phyloP scores from a whole-genome alignment of 1,284 basidiomycete genomes.

The Sporisorium graminicola region DNA sequence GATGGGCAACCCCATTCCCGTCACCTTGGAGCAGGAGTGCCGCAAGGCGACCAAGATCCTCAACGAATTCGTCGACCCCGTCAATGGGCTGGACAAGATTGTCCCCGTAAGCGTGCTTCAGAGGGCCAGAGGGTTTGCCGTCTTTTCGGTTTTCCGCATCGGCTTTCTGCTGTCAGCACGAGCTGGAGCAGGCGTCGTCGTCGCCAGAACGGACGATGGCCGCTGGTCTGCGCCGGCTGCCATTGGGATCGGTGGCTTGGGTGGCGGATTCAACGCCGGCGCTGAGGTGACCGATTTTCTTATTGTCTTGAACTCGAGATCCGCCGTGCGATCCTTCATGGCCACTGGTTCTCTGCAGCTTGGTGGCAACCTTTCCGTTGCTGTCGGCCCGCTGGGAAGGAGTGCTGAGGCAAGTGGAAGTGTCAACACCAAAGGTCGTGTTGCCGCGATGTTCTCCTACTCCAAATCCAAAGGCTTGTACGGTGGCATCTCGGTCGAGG shows the following conservation, averaged over 20 bases:
- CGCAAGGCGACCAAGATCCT: slow-evolving; percentile 72
- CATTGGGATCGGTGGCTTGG: slow-evolving; percentile 85
- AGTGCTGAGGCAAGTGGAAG: slow-evolving; percentile 93
- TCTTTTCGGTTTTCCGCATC: slow-evolving; percentile 72
- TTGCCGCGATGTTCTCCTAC: slow-evolving; percentile 91
- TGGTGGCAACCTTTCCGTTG: slow-evolving; percentile 75
- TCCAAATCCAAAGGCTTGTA: slow-evolving; percentile 94
- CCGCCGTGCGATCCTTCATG: slow-evolving; percentile 87
- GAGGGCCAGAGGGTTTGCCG: slow-evolving; percentile 84
- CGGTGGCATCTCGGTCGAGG: slow-evolving; percentile 86
- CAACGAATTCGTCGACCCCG: slow-evolving; percentile 63
- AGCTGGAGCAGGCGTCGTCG: slow-evolving; percentile 91
- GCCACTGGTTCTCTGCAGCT: slow-evolving; percentile 89
- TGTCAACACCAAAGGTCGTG: slow-evolving; percentile 84
- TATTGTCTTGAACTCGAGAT: slow-evolving; percentile 86
- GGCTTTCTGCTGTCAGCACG: slow-evolving; percentile 75
- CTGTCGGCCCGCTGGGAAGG: slow-evolving; percentile 91
- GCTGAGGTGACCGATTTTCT: slow-evolving; percentile 95
- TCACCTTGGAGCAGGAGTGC: slow-evolving; percentile 73
- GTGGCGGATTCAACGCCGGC: slow-evolving; percentile 83
- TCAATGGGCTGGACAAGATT: slow-evolving; percentile 64
- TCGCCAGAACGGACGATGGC: slow-evolving; percentile 85
- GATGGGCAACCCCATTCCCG: slow-evolving; percentile 69
- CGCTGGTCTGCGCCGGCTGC: slow-evolving; percentile 94
- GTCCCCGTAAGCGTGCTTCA: slow-evolving; percentile 73